These are phyloP conservation scores for Alternaria angustiovoidea DNA, from an alignment of 2,329 filamentous ascomycete species.

Conservation along the genomic window DNA sequence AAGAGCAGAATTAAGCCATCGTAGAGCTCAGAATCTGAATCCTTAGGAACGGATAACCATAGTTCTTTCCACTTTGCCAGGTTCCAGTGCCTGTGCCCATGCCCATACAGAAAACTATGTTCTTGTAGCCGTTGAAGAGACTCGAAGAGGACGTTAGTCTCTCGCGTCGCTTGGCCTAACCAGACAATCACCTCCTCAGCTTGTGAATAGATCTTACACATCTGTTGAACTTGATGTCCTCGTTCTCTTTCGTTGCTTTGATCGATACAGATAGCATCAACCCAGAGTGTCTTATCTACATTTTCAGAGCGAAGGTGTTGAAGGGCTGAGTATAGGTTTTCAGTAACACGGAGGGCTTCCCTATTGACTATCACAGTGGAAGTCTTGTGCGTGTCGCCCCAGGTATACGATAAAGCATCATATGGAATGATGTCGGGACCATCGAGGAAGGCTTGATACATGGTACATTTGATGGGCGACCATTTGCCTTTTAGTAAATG, in stretches of 20 bases:
- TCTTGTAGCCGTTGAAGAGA: neutral
- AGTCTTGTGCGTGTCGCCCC: neutral
- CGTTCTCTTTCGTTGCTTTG: conserved; percentile 32
- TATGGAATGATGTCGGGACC: neutral
- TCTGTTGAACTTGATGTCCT: conserved; percentile 37
- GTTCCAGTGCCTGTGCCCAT: neutral
- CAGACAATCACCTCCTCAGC: conserved; percentile 38
- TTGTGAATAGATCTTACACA: conserved; percentile 33
- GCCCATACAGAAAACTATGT: neutral
- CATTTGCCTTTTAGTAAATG: neutral
- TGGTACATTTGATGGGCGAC: conserved; percentile 10
- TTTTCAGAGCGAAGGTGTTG: neutral
- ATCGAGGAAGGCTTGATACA: conserved; percentile 10
- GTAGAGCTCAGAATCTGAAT: neutral
- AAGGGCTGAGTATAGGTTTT: neutral
- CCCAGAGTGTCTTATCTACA: neutral
- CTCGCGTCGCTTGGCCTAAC: conserved; percentile 30
- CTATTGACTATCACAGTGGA: neutral
- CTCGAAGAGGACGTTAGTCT: neutral
- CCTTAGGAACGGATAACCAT: neutral
- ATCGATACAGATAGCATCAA: conserved; percentile 23
- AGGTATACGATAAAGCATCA: conserved; percentile 5
- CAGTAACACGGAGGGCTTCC: rapidly evolving
- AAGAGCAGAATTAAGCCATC: neutral
- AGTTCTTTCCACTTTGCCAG: rapidly evolving